Conservation (phyloP, 768 basidiomycete genomes). For the Leccinum rimulosum region DNA sequence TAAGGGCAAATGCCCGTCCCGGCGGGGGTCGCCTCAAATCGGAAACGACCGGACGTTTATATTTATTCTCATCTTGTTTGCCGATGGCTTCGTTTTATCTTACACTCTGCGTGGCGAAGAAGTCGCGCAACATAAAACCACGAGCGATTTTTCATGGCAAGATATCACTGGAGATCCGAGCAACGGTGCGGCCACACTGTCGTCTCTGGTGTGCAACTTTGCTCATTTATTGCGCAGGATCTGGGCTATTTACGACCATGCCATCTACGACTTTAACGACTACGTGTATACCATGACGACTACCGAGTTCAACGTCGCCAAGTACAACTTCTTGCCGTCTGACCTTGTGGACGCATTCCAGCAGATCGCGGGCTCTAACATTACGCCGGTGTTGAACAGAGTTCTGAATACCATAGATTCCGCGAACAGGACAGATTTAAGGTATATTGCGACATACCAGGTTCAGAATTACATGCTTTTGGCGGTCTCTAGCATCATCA, state of each 20-base stretch:
- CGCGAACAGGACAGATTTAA: constrained; percentile 50
- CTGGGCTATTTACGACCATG: constrained; percentile 59
- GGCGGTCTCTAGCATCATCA: constrained; percentile 52
- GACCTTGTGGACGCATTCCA: constrained; percentile 51
- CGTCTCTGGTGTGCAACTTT: constrained; percentile 21
- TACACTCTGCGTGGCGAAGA: constrained; percentile 62
- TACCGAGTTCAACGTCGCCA: constrained; percentile 38
- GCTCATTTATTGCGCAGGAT: constrained; percentile 30
- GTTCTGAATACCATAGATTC: constrained; percentile 35
- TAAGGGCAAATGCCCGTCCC: too few relatives aligned
- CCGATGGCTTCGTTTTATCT: constrained; percentile 59
- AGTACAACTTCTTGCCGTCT: constrained; percentile 54
- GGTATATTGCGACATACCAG: constrained; percentile 51
- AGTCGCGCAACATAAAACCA: constrained; percentile 48
- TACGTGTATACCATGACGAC: constrained; percentile 57
- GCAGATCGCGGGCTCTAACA: constrained; percentile 58
- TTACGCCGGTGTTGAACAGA: constrained; percentile 48
- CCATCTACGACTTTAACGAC: constrained; percentile 63
- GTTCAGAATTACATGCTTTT: constrained; percentile 62
- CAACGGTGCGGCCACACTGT: constrained; percentile 45
- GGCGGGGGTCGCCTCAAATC: too few relatives aligned
- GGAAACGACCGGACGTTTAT: constrained; percentile 70
- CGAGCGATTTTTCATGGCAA: constrained; percentile 56
- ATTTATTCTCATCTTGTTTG: constrained; percentile 52
- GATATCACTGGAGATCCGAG: constrained; percentile 51